Conservation (phyloP, 768 basidiomycete species). For the Mrakia gelida region DNA sequence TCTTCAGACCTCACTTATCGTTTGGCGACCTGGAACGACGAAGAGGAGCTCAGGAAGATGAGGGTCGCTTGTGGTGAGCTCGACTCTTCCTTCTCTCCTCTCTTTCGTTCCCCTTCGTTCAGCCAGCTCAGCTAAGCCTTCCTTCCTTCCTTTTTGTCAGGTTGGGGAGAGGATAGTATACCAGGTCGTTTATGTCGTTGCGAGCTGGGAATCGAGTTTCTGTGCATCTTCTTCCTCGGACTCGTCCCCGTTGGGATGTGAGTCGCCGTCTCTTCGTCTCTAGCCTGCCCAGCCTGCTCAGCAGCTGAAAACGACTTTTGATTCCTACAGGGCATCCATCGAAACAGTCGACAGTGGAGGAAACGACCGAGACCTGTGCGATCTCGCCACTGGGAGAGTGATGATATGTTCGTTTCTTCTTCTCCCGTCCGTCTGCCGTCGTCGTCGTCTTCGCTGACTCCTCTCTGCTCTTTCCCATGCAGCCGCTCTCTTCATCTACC, state of each 20-base stretch:
- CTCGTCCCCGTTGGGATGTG: not conserved
- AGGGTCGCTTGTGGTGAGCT: not conserved
- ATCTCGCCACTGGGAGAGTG: not conserved
- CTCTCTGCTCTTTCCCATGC: not conserved
- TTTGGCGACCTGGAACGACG: not conserved
- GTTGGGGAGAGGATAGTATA: not conserved
- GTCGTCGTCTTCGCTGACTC: not conserved
- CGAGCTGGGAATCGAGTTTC: not conserved
- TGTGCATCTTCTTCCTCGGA: not conserved
- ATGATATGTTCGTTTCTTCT: not conserved
- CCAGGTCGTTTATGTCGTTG: not conserved
- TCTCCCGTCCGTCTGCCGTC: not conserved
- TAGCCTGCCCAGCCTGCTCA: not conserved
- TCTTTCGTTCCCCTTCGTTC: not conserved
- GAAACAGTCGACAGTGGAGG: not conserved
- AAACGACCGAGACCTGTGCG: not conserved
- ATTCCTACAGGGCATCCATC: not conserved
- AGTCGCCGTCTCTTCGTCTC: not conserved
- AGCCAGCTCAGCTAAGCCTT: not conserved
- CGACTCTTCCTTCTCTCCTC: not conserved
- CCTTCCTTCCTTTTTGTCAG: not conserved
- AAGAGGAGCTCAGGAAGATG: not conserved
- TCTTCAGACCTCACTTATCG: not conserved
- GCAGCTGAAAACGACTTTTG: not conserved
- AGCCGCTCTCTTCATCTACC: not conserved